These are phyloP conservation scores for Hypoxylon trugodes DNA, from an alignment of 495 filamentous ascomycete genomes.

Conservation along the genomic window DNA sequence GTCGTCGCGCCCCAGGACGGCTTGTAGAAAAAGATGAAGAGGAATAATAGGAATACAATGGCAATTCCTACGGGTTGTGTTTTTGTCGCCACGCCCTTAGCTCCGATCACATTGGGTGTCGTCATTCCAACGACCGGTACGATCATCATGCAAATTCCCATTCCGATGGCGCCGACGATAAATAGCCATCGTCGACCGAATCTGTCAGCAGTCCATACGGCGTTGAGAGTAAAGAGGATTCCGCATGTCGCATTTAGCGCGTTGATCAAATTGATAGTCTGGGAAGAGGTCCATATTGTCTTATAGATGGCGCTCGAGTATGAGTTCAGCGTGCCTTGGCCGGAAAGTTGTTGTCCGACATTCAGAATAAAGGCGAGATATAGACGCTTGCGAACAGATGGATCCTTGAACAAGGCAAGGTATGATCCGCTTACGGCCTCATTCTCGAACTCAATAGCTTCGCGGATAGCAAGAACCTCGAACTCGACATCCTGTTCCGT, in stretches of 20 bases:
- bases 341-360: constrained; percentile 68
- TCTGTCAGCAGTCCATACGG: constrained; percentile 68
- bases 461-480: constrained; percentile 64
- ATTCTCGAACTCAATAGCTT: constrained; percentile 69
- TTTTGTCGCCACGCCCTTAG: constrained; percentile 55
- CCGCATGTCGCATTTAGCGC: constrained; percentile 66
- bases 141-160: constrained; percentile 63
- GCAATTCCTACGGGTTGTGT: constrained; percentile 66
- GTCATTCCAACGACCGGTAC: constrained; percentile 65
- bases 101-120: constrained; percentile 54
- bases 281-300: constrained; percentile 64
- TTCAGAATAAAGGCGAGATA: constrained; percentile 64
- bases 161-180: constrained; percentile 58
- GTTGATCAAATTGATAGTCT: constrained; percentile 68
- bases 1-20: constrained; percentile 72
- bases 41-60: constrained; percentile 69
- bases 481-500: constrained; percentile 67
- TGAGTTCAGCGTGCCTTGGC: constrained; percentile 68
- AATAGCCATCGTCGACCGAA: constrained; percentile 62
- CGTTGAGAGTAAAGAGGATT: constrained; percentile 69
- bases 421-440: constrained; percentile 66
- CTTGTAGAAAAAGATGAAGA: constrained; percentile 76
- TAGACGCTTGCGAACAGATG: constrained; percentile 66
- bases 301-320: constrained; percentile 72
- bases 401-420: constrained; percentile 67